Evolutionary conservation across 345 rosid genomes (phyloP).

Genomic region (Anastatica hierochuntica): DNA sequence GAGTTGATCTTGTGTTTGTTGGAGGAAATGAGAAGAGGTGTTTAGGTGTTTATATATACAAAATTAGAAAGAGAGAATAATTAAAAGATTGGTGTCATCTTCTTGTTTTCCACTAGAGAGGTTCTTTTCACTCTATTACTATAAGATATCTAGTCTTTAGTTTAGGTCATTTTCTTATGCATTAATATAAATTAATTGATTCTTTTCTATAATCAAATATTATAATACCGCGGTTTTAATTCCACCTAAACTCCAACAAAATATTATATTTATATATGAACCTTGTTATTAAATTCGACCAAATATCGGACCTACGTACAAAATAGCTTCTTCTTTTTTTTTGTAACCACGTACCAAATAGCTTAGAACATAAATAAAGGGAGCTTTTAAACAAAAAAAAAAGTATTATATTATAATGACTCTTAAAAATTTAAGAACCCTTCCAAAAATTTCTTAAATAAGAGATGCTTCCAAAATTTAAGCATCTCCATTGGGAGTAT

Average conservation of each 20-base stretch:
- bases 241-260: slow-evolving; percentile 20
- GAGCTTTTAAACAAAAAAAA: not conserved
- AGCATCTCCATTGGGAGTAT: no score
- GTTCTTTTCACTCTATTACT: slow-evolving; percentile 20
- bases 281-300: no score
- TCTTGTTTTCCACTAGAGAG: slow-evolving; percentile 27
- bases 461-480: no score
- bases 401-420: no score
- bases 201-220: slow-evolving; percentile 7
- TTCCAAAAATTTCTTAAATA: no score
- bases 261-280: slow-evolving; percentile 1
- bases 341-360: no score
- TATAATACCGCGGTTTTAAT: slow-evolving; percentile 11
- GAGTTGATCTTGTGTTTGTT: slow-evolving; percentile 9
- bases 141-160: slow-evolving; percentile 24
- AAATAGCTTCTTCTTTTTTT: not conserved
- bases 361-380: not conserved
- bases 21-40: slow-evolving; percentile 16
- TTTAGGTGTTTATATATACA: slow-evolving; percentile 15
- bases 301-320: slow-evolving; percentile 7
- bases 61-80: slow-evolving; percentile 15
- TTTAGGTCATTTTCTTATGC: not conserved
- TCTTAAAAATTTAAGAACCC: no score
- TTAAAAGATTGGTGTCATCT: slow-evolving; percentile 26
- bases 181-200: not conserved